phyloP scores from a whole-genome alignment of 352 stramenopile genomes.

The Phytopythium sindhum region DNA sequence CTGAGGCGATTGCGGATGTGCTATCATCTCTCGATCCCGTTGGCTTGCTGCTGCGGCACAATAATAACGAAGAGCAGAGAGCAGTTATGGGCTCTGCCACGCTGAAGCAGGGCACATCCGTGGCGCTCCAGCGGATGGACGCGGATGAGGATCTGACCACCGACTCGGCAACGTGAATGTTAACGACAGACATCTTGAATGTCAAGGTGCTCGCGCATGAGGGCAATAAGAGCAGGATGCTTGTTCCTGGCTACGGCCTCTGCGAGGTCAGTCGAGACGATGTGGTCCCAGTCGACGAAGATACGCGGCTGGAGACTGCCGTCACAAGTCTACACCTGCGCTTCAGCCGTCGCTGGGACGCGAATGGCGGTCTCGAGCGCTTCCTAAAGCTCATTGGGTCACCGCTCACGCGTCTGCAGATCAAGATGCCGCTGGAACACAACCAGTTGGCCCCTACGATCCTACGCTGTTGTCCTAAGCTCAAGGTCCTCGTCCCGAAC shows the following conservation, averaged over 20 bases:
- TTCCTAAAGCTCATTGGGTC: background rate
- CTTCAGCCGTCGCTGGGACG: background rate
- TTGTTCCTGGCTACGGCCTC: constrained; percentile 3
- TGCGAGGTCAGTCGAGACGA: background rate
- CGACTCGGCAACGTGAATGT: background rate
- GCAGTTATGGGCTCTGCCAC: background rate
- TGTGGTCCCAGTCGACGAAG: background rate
- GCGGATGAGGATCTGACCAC: background rate
- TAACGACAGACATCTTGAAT: background rate
- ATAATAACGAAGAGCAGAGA: background rate
- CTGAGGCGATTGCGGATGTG: background rate
- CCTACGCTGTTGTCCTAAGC: background rate
- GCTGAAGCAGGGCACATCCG: background rate
- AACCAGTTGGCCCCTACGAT: background rate
- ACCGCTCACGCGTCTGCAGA: background rate
- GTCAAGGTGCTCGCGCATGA: background rate
- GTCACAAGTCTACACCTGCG: background rate
- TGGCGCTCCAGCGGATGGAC: background rate
- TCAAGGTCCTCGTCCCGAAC: background rate
- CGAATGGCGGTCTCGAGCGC: background rate
- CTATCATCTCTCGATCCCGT: background rate
- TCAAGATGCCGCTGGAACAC: background rate
- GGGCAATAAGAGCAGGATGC: background rate
- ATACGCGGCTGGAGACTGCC: background rate
- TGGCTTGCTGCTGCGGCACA: background rate